Evolutionary conservation across 768 basidiomycete species (phyloP).

Genomic region (Lepiota subincarnata): DNA sequence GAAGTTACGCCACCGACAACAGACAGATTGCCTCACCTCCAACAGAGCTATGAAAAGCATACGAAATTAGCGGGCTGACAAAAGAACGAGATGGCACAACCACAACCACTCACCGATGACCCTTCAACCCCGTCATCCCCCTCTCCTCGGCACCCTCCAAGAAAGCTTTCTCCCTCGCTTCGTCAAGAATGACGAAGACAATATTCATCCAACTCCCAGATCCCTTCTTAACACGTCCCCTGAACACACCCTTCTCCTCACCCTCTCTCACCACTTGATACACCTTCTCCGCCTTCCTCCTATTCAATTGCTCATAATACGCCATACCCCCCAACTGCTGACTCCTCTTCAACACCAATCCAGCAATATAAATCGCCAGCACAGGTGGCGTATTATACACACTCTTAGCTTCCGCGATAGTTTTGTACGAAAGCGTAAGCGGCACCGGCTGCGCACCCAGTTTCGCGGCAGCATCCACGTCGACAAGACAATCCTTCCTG

Average conservation of each 20-base stretch:
- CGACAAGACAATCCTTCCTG: conserved; percentile 90
- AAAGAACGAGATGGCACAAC: neutral
- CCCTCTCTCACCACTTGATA: conserved; percentile 73
- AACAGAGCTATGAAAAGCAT: neutral
- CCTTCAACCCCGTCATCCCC: conserved; percentile 86
- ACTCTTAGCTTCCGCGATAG: conserved; percentile 67
- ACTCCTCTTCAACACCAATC: conserved; percentile 76
- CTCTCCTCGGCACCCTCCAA: conserved; percentile 72
- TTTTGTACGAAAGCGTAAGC: conserved; percentile 77
- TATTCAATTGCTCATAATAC: conserved; percentile 63
- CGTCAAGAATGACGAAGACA: conserved; percentile 74
- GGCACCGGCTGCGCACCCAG: conserved; percentile 78
- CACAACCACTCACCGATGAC: conserved; percentile 69
- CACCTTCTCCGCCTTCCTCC: conserved; percentile 69
- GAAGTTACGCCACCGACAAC: neutral
- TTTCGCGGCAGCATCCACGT: conserved; percentile 72
- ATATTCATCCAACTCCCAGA: conserved; percentile 96
- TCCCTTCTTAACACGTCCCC: conserved; percentile 65
- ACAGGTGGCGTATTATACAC: conserved; percentile 94
- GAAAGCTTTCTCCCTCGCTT: conserved; percentile 72
- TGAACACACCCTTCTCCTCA: conserved; percentile 64
- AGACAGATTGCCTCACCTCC: conserved; percentile 2
- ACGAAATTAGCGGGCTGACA: neutral
- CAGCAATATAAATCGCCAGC: conserved; percentile 86
- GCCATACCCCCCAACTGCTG: conserved; percentile 59